Evolutionary conservation across 2,329 filamentous ascomycete genomes (phyloP).

Genomic region (Alternaria longipes): DNA sequence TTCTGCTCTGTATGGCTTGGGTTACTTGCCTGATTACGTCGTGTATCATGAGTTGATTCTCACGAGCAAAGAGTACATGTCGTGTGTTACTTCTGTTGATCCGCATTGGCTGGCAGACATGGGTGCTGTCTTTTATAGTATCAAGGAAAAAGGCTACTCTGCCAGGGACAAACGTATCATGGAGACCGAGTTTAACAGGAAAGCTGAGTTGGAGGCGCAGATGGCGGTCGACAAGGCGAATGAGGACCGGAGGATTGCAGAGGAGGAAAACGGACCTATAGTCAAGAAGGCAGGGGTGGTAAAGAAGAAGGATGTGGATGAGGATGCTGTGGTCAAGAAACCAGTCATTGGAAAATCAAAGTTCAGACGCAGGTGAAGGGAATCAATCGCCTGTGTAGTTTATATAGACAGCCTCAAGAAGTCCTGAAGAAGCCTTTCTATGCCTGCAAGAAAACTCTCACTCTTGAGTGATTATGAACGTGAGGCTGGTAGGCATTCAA

Average conservation of each 20-base stretch:
- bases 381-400: not conserved
- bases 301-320: conserved; percentile 45
- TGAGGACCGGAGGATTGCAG: conserved; percentile 64
- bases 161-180: conserved; percentile 84
- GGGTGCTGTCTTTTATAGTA: conserved; percentile 94
- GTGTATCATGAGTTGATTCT: conserved; percentile 98
- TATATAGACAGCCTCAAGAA: not conserved
- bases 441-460: not conserved
- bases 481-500: not conserved
- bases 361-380: conserved; percentile 30
- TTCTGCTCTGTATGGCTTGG: conserved; percentile 88
- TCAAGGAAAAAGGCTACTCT: conserved; percentile 98
- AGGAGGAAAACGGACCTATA: conserved; percentile 46
- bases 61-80: conserved; percentile 98
- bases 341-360: conserved; percentile 47
- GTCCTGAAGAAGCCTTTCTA: not conserved
- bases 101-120: conserved; percentile 97
- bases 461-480: not conserved
- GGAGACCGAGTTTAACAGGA: conserved; percentile 89
- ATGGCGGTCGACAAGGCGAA: conserved; percentile 86
- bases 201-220: conserved; percentile 91
- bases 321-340: conserved; percentile 53
- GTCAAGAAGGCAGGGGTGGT: conserved; percentile 33
- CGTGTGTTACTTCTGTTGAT: conserved; percentile 93
- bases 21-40: conserved; percentile 95